Evolutionary conservation across 257 asterid species (phyloP), one percentile per base, ranked within the genome.

Genomic region (Haberlea rhodopensis): DNA sequence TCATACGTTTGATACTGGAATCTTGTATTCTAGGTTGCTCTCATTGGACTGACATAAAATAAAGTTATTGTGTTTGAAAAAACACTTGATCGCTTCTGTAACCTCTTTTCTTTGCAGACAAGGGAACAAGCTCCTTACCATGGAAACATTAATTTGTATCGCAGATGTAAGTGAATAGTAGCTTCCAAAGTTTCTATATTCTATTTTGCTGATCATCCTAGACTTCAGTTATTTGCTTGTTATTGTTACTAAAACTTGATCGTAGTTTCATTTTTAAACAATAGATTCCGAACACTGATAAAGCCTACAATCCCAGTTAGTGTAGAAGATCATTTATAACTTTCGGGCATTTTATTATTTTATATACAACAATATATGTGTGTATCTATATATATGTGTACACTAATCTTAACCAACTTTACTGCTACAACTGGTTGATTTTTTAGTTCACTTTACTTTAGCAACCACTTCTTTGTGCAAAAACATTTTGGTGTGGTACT

Each of bases 121-220:
- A 79, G 76, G 62, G 82, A 77, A 62, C 79, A 34, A 26, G 59
- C 76, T 51, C 74, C 75, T 66, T 73, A 65, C 73, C 62, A 62
- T 67, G 82, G 74, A 60, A 62, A 51, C 62, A 27, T 43, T 72
- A 75, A 40, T 53, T 4, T 53, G 43, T 77, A 73, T 54, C 83
- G 51, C 34, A 73, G 81, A 84, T 60, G 90, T 82, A 71, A 75
- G 78, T 75, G 16, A 54, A 45, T 73, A 16, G 3, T 31, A 51
- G 6, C n/a, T 27, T 63, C 45, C 26, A 46, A 6, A 28, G 27
- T 26, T 43, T 13, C 19, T 2, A 22, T 23, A 5, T 48, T 34
- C n/a, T 24, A 21, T 58, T 29, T 32, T 6, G 61, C 25, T 64
- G 49, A 46, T 29, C 29, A 20, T 29, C 6, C 9, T 8, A 29